Base-by-base conservation (phyloP, 2,329 filamentous ascomycete species). In the Thelonectria blattea region DNA sequence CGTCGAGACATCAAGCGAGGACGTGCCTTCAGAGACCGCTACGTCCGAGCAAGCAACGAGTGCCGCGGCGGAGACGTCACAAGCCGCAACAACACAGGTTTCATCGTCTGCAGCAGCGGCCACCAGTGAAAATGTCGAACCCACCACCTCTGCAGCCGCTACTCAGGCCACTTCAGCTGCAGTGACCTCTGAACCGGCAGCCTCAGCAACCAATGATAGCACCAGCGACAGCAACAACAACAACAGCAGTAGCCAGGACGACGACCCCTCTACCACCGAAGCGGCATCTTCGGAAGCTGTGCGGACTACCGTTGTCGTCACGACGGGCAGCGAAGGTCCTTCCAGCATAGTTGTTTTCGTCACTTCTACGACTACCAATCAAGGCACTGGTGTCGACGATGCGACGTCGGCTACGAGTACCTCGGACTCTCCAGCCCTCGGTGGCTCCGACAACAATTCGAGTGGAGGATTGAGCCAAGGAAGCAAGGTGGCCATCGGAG, bases 401-500 rank as follows among this genome's bases (percentile, higher is more conserved):
- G 60, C 72, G 5, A 47, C 70, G 0, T 62, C 72, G 11, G 61
- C 67, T 12, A 65, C 68, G 8, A 62, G 70, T 10, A 70, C 74
- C 5, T 60, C 73, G 2, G 63, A 73, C 12, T 63, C 74, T 3
- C 72, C 74, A 7, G 58, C 73, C 6, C 67, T 72, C 59, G 65
- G 70, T 53, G 56, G 68, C 62, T 67, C 70, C 1, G 69, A 73
- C 7, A 64, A 69, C 10, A 65, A 69, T 11, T 51, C 66, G 8
- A 56, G 73, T n/a, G 73, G 78, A 6, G 84, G 85, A 2, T 78
- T 93, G 8, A 79, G 74, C 66, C 83, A 83, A 49, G 82, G 84
- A 34, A 90, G 89, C 49, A 93, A 86, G 68, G 97, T 96, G 63
- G 94, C 95, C 8, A 88, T 98, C 52, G 94, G 93, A 3, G 95